phyloP scores from a whole-genome alignment of 805 yeast genomes.

The Nakazawaea laoshanensis region DNA sequence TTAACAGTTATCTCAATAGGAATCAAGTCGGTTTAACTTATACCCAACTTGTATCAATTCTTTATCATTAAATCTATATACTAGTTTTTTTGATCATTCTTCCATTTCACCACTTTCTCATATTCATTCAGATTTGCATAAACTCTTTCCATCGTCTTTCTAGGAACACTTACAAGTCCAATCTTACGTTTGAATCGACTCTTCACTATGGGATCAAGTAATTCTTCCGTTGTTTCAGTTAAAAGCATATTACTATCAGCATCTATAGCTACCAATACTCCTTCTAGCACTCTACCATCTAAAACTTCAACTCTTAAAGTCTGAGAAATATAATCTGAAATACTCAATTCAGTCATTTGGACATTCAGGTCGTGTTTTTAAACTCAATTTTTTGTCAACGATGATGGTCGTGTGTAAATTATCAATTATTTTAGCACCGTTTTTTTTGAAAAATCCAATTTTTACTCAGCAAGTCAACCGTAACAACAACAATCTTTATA shows the following conservation, averaged over 20 bases:
- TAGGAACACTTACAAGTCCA: conserved; percentile 49
- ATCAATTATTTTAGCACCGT: too few relatives aligned
- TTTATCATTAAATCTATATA: background rate
- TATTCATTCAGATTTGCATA: conserved; percentile 18
- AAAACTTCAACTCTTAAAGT: conserved; percentile 17
- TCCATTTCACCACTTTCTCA: conserved; percentile 11
- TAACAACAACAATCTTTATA: too few relatives aligned
- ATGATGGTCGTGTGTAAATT: too few relatives aligned
- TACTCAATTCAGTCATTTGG: too few relatives aligned
- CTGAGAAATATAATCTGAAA: conserved; percentile 25
- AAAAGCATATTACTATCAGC: conserved; percentile 32
- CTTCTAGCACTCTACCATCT: conserved; percentile 26
- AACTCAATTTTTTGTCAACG: too few relatives aligned
- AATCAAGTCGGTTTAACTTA: conserved; percentile 11
- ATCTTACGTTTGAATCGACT: conserved; percentile 24
- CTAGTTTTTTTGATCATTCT: background rate
- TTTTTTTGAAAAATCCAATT: too few relatives aligned
- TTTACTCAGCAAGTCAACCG: too few relatives aligned
- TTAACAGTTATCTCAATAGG: conserved; percentile 28
- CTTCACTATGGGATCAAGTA: conserved; percentile 7
- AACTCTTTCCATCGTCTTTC: conserved; percentile 24
- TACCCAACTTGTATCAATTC: background rate
- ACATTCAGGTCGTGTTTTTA: too few relatives aligned
- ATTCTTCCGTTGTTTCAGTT: conserved; percentile 27
- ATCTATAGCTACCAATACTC: conserved; percentile 33